These are phyloP conservation scores for Neoascochyta sp. DNA, from an alignment of 2,329 filamentous ascomycete genomes.

Conservation along the genomic window DNA sequence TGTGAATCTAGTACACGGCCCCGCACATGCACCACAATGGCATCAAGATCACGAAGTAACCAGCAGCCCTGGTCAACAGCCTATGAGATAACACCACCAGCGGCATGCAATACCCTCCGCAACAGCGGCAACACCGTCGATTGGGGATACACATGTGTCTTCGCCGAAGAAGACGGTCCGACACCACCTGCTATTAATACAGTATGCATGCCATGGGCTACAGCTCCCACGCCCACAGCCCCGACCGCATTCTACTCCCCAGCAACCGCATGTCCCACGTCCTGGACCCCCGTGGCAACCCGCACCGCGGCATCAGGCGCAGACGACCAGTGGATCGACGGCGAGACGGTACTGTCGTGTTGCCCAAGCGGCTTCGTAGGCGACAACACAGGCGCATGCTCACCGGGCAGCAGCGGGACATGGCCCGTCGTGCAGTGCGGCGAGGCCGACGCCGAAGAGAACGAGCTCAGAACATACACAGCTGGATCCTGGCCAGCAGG, in stretches of 20 bases:
- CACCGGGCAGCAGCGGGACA: constrained; percentile 8
- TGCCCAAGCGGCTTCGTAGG: constrained; percentile 20
- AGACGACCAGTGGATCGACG: constrained; percentile 11
- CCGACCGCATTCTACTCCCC: constrained; percentile 20
- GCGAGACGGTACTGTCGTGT: constrained; percentile 22
- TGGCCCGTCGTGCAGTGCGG: constrained; percentile 15
- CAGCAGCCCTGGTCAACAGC: constrained; percentile 16
- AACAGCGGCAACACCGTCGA: constrained; percentile 9
- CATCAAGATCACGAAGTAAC: constrained; percentile 12
- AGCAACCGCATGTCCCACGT: constrained; percentile 19
- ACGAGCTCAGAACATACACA: constrained; percentile 10
- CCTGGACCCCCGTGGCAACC: constrained; percentile 19
- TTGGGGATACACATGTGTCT: constrained; percentile 87
- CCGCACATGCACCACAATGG: constrained; percentile 6
- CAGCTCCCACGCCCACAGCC: constrained; percentile 7
- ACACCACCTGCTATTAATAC: constrained; percentile 79
- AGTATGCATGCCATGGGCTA: constrained; percentile 23
- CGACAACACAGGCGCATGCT: constrained; percentile 11
- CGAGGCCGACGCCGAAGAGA: constrained; percentile 22
- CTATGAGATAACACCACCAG: constrained; percentile 12
- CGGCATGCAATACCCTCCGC: constrained; percentile 18
- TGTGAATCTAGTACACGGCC: neutral
- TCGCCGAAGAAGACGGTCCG: constrained; percentile 67
- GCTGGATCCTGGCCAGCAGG: constrained; percentile 11
- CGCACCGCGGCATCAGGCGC: constrained; percentile 8